Percentiles rank a stretch among this genome's conserved stretches.
Evolutionary conservation across 129 eudicot species (phyloP).

Genomic region (Tagetes patula): DNA sequence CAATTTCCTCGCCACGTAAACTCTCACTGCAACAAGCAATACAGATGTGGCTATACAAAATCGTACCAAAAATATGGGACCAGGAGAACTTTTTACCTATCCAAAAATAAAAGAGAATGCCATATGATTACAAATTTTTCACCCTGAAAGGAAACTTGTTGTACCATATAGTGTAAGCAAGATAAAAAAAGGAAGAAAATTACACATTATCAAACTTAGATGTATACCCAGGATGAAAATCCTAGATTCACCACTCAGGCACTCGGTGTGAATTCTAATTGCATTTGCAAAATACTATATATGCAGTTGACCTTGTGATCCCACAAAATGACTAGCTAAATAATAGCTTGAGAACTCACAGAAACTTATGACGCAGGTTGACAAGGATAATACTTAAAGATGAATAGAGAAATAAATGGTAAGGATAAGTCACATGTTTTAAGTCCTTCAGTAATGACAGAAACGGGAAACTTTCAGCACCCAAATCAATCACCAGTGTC

Average conservation of each 20-base stretch:
- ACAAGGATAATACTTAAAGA: neutral
- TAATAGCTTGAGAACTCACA: neutral
- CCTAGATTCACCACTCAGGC: neutral
- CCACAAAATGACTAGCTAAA: neutral
- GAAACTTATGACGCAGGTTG: neutral
- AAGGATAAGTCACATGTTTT: neutral
- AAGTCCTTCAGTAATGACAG: neutral
- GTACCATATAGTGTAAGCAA: neutral
- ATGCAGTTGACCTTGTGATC: neutral
- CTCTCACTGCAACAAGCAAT: slow-evolving; percentile 57
- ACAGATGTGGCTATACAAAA: slow-evolving; percentile 50
- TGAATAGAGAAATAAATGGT: neutral
- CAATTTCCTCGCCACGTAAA: slow-evolving; percentile 41
- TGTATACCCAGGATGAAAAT: neutral
- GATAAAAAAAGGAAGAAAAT: neutral
- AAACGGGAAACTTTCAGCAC: neutral
- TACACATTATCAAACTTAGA: neutral
- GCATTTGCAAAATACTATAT: neutral
- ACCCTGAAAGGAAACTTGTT: neutral
- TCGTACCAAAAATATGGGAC: slow-evolving; percentile 48
- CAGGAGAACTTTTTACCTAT: slow-evolving; percentile 50
- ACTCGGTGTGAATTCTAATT: neutral
- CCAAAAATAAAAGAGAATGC: slow-evolving; percentile 10
- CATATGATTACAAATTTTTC: neutral
- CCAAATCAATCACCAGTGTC: neutral